Percentiles rank a stretch among this genome's conserved stretches.
phyloP scores from a whole-genome alignment of 768 basidiomycete genomes.

The Rhodocollybia butyracea region DNA sequence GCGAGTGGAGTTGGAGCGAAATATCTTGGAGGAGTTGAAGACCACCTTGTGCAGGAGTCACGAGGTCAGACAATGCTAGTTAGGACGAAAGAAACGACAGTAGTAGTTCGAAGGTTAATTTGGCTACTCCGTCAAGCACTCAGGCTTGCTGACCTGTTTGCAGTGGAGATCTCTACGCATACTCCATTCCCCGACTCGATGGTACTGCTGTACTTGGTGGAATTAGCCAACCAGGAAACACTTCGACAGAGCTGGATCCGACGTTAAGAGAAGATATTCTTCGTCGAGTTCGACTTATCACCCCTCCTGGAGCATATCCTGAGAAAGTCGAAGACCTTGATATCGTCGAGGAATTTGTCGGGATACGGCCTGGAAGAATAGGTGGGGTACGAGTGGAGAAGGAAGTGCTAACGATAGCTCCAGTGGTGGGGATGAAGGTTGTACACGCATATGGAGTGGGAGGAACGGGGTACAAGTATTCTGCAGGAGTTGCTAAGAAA shows the following conservation, averaged over 20 bases:
- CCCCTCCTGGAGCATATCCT: not conserved
- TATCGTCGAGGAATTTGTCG: slow-evolving; percentile 1
- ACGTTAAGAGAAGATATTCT: not conserved
- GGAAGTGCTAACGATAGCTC: not conserved
- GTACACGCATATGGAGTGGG: slow-evolving; percentile 10
- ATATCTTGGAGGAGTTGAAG: slow-evolving; percentile 9
- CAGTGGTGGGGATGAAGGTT: not conserved
- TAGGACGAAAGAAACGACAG: not conserved
- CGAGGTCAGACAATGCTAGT: slow-evolving; percentile 8
- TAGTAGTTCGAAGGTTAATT: not conserved
- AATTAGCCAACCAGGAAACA: slow-evolving; percentile 4
- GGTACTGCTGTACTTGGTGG: slow-evolving; percentile 6
- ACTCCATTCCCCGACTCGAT: slow-evolving; percentile 4
- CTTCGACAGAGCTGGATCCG: slow-evolving; percentile 1
- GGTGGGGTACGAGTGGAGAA: slow-evolving; percentile 7
- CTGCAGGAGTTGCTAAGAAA: slow-evolving; percentile 4
- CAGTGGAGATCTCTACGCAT: slow-evolving; percentile 4
- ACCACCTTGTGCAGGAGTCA: not conserved
- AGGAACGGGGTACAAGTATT: slow-evolving; percentile 7
- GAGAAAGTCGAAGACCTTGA: slow-evolving; percentile 7
- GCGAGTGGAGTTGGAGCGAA: slow-evolving; percentile 5
- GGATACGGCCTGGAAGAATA: slow-evolving; percentile 3
- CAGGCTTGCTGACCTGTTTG: not conserved
- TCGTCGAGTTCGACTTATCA: not conserved
- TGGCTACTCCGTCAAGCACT: not conserved